These are phyloP conservation scores for Trifolium fragiferum DNA, from an alignment of 306 rosid genomes.

Conservation along the genomic window DNA sequence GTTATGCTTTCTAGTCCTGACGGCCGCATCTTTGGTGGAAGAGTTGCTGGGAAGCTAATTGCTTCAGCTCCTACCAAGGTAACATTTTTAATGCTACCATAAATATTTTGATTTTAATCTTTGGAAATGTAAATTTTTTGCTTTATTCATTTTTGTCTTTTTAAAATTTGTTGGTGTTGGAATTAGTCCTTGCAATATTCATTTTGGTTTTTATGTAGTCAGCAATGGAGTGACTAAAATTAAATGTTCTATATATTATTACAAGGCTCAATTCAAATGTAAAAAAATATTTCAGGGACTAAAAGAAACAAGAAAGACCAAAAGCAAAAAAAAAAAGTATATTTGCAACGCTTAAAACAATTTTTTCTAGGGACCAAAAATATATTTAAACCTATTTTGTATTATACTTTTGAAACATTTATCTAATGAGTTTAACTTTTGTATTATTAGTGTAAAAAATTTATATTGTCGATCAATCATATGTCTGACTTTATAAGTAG, in stretches of 20 bases:
- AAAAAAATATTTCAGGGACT: no score
- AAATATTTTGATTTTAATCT: background rate
- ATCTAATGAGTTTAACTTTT: background rate
- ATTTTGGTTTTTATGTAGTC: background rate
- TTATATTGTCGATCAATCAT: background rate
- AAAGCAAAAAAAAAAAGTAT: no score
- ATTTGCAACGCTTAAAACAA: no score
- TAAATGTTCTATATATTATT: no score
- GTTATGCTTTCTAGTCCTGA: constrained; percentile 87
- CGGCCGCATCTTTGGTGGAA: constrained; percentile 86
- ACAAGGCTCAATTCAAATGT: no score
- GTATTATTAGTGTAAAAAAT: background rate
- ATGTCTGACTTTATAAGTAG: background rate
- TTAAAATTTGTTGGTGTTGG: background rate
- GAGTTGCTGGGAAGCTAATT: constrained; percentile 76
- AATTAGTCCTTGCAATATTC: background rate
- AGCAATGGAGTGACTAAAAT: no score
- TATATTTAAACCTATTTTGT: no score
- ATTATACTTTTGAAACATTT: background rate
- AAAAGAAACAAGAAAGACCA: no score
- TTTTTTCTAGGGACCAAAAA: no score
- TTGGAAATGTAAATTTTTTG: background rate
- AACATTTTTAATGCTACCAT: constrained; percentile 28
- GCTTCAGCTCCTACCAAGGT: constrained; percentile 94
- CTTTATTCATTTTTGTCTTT: background rate